Conservation (phyloP, 768 basidiomycete species). For the Suillus ampliporus region DNA sequence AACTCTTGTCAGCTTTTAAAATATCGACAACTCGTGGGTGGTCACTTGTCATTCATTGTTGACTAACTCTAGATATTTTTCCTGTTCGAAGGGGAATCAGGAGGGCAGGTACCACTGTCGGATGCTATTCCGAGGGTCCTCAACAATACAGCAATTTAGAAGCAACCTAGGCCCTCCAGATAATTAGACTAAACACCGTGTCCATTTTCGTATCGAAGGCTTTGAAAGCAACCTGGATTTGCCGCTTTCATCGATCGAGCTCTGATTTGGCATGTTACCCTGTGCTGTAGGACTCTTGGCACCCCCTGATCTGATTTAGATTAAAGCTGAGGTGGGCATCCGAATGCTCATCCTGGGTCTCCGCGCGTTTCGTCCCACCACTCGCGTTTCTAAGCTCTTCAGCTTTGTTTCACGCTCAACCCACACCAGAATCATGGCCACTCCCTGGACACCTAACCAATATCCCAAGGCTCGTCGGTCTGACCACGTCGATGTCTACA, state of each 20-base stretch:
- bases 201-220: slow-evolving; percentile 16
- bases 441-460: slow-evolving; percentile 57
- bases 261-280: slow-evolving; percentile 20
- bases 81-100: slow-evolving; percentile 1
- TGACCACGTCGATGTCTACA: slow-evolving; percentile 71
- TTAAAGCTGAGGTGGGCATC: slow-evolving; percentile 21
- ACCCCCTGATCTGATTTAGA: slow-evolving; percentile 35
- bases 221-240: slow-evolving; percentile 5
- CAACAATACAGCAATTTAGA: slow-evolving; percentile 9
- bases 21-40: slow-evolving; percentile 2
- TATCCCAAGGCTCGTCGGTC: slow-evolving; percentile 73
- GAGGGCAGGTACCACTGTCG: slow-evolving; percentile 10
- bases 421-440: slow-evolving; percentile 33
- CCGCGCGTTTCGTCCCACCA: slow-evolving; percentile 24
- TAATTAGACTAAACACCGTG: slow-evolving; percentile 11
- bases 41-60: slow-evolving; percentile 5
- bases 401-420: slow-evolving; percentile 20
- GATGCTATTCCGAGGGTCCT: slow-evolving; percentile 8
- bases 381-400: slow-evolving; percentile 28
- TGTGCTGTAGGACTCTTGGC: slow-evolving; percentile 34
- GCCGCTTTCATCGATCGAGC: slow-evolving; percentile 25
- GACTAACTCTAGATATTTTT: not conserved
- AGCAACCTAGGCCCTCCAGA: slow-evolving; percentile 19
- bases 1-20: slow-evolving; percentile 2
- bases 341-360: slow-evolving; percentile 19